Evolutionary conservation across 2,329 filamentous ascomycete genomes (phyloP), one percentile per base, ranked within the genome.

Genomic region (Penicillium frequentans): DNA sequence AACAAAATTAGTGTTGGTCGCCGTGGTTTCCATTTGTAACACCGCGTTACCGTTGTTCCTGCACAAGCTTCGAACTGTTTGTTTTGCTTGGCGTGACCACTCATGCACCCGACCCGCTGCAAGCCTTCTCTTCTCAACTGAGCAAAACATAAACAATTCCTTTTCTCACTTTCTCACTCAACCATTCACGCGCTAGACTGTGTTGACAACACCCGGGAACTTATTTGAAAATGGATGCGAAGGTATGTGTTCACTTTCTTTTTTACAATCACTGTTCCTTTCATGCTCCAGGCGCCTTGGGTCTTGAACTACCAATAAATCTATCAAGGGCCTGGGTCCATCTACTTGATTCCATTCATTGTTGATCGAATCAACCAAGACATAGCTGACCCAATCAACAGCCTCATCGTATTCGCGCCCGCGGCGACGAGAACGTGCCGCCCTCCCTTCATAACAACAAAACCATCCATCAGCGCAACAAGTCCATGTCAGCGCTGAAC

Each of bases 381-480:
- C n/a, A 21, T 14, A 42, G 35, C 55, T 63, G 46, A 49, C 58
- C 44, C 45, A 33, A 52, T 52, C 50, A n/a, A 29, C 62, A 93
- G 90, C 90, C 90, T 60, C 88, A 89, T 74, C 84, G 89, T 75
- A 75, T 86, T 72, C 84, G 84, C 73, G 79, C 83, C 68, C 82
- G 82, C 70, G 79, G 79, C 52, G 89, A 91, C 77, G 91, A 96
- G 76, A 95, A 95, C 74, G 76, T 55, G 47, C 59, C 81, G 57
- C 74, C 80, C 49, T 77, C 79, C 53, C 75, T 73, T 44, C 70
- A 72, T 52, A 62, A 80, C 58, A 83, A 84, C 64, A 86, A 86
- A 71, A 78, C 83, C 52, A 78, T 92, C 60, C 90, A 96, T 67
- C 87, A 91, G 67, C 88, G 89, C 61, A 88, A 91, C 77, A 96